Base-by-base conservation (phyloP, 2,329 filamentous ascomycete species). In the Verticillium nonalfalfae region DNA sequence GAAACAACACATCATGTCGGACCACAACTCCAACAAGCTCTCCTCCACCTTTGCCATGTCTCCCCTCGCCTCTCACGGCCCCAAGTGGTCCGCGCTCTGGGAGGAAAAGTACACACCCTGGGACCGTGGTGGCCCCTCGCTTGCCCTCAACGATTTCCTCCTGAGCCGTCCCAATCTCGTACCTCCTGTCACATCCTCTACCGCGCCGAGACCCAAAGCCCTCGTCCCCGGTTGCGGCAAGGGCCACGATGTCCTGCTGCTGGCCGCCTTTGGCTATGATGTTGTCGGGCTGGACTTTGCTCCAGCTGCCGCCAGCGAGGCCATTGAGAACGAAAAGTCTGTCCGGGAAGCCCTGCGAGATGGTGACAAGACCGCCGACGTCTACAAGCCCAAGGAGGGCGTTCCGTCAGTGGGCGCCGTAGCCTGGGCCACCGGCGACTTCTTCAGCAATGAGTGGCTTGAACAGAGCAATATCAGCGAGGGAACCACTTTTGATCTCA, bases 181-280 rank as follows among this genome's bases (percentile, higher is more conserved):
- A 35, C 73, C 75, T 33, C 40, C 62, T 39, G 68, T 69, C 58
- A 62, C 64, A 50, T 67, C 70, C 45, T 58, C 67, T 57, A 66
- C 56, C 5, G 39, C 13, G 34, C 21, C 36, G 36, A 66, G 75
- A 60, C 84, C 82, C 67, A 79, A 78, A 61, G 91, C 88, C 1
- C 78, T 96, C 9, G 89, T 96, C 0, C 90, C 92, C 0, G 92
- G 91, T 5, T 96, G 92, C 73, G 93, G 92, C 0, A 83, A 85
- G 56, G 93, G 92, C 5, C 89, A 95, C 70, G 93, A 96, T 75
- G 90, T 92, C 1, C 79, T 91, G 10, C 79, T 96, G 40, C 81
- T 96, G 55, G 84, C 87, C 58, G 85, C 85, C 10, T 85, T 88
- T 69, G 92, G 92, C 1, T 95, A 90, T 71, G 89, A 96, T 74